Evolutionary conservation across 2,329 filamentous ascomycete genomes (phyloP), one percentile per base, ranked within the genome.

Genomic region (Talaromyces sp.): DNA sequence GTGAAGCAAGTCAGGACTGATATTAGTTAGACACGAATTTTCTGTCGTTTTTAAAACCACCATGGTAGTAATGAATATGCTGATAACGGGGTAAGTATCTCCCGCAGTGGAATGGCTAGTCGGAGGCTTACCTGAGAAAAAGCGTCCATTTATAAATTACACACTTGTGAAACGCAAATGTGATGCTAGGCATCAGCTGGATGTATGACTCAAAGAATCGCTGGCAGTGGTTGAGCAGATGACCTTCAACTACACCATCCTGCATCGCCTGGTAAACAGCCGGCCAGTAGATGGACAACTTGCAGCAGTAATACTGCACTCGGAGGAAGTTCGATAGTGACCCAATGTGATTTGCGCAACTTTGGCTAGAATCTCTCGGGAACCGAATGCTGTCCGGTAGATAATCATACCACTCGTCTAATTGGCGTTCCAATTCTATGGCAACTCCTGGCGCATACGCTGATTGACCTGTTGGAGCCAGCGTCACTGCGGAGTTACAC

Each of bases 381-480:
- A 75, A 75, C n/a, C 68, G 70, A n/a, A 74, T 65, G n/a, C 51
- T 66, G 4, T 62, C 31, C 19, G 74, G 73, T 1, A 76, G 68
- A 61, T 72, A 70, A 27, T 69, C 49, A 61, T 74, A 72, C 74
- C 74, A 76, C 40, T 71, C 70, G 1, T 75, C 71, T 6, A 76
- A 70, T 64, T 76, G 74, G 15, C 67, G 61, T 58, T 72, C 69
- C 8, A 76, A 69, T 64, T 76, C 74, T 4, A 61, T 61, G 1
- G 74, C 73, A 34, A 76, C 69, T 34, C 70, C 66, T 5, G 74
- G 73, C 2, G 74, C 72, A 51, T 75, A 74, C 22, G 61, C 63
- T 54, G 25, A n/a, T 8, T 53, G 29, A 17, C 38, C 70, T 63
- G 53, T 68, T 40, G 38, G 68, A 67, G 6, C 69, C 61, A 27